phyloP scores from a whole-genome alignment of 2,329 filamentous ascomycete genomes.

The Aspergillus sp. region DNA sequence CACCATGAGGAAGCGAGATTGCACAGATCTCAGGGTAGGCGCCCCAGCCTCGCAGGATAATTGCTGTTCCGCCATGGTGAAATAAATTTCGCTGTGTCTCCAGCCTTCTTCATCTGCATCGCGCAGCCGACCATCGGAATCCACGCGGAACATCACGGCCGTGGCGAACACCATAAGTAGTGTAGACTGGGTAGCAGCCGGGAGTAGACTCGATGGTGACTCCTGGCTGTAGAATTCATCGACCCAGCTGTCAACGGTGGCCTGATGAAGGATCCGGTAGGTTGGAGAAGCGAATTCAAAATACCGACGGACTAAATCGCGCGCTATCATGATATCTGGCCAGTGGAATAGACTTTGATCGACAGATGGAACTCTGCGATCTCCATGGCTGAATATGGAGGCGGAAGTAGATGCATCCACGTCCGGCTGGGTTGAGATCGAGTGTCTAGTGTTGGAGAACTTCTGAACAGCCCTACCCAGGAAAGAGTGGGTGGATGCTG shows the following conservation, averaged over 20 bases:
- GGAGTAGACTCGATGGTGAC: background rate
- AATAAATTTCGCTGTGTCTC: conserved; percentile 16
- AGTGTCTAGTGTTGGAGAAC: conserved; percentile 8
- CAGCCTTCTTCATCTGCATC: conserved; percentile 10
- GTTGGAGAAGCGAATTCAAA: conserved; percentile 21
- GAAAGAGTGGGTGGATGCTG: conserved; percentile 20
- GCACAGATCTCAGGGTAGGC: conserved; percentile 14
- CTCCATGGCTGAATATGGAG: conserved; percentile 17
- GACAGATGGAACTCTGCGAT: conserved; percentile 9
- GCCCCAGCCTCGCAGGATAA: conserved; percentile 13
- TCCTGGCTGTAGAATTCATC: conserved; percentile 7
- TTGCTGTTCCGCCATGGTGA: conserved; percentile 10
- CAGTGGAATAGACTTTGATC: conserved; percentile 9
- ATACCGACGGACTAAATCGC: conserved; percentile 14
- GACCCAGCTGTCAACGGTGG: conserved; percentile 11
- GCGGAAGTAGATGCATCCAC: background rate
- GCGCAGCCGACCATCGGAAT: conserved; percentile 7
- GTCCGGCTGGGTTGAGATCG: background rate
- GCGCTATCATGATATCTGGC: conserved; percentile 9
- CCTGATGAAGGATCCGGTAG: conserved; percentile 17
- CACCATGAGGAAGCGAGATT: conserved; percentile 17
- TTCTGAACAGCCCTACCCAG: conserved; percentile 14
- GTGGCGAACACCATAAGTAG: conserved; percentile 15
- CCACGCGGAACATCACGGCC: conserved; percentile 12
- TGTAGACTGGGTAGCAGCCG: conserved; percentile 8